Evolutionary conservation across 371 early-diverging fungal genomes (phyloP), one percentile per base, ranked within the genome.

Genomic region (Mucor plumbeus): DNA sequence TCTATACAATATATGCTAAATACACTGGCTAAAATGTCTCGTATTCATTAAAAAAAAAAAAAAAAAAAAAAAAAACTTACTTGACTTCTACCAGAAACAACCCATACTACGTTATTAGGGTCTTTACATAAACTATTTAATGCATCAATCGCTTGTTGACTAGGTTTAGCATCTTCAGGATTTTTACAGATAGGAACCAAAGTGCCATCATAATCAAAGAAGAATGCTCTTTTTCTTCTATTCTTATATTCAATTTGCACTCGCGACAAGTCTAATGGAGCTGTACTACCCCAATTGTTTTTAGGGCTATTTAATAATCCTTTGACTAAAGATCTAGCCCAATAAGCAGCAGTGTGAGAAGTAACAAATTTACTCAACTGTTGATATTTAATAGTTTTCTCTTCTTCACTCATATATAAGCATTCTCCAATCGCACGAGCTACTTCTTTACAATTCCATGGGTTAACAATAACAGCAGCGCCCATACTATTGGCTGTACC

Each of bases 401-500:
- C 97, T 44, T 95, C 94, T 50, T 85, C 71, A 14, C 86, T 70
- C 88, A 99, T 91, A 19, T 72, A 72, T 14, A 99, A 84, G 4
- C 97, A 97, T 56, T 94, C 92, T 61, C 94, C 79, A 67, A 99
- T 93, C 0, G 97, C 94, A 58, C 89, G 83, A 9, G 99, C 95
- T 6, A 99, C 95, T 26, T 95, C 97, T 15, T 78, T 76, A 65
- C 90, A 93, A 78, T 98, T 94, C 98, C 98, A 99, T n/a, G 99
- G 97, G 72, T 99, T 99, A 41, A 98, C 95, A 64, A 94, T 85
- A 43, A 97, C 83, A 7, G 96, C 94, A 1, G 91, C 90, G 63
- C 93, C 86, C 41, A 98, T 84, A 34, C 94, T 90, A 13, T 95
- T 94, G 7, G 97, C 94, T 3, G 98, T 96, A 10, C 98, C 99